Base-by-base conservation (phyloP, 164 flowering plant genomes). In the Chimonanthus praecox region DNA sequence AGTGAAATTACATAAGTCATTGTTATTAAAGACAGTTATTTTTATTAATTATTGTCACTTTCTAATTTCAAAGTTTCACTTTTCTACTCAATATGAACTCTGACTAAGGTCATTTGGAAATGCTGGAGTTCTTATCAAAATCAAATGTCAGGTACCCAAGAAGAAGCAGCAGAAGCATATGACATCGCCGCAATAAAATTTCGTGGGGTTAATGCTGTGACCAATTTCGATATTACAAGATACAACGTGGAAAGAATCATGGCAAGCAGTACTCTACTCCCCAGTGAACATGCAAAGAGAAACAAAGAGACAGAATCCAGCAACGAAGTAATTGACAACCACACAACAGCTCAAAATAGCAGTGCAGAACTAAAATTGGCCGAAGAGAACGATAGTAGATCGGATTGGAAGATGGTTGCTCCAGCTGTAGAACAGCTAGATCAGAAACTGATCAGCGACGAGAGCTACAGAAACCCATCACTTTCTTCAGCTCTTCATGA, bases 101-200 rank as follows among this genome's bases (percentile, higher is more conserved):
- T 54, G 16, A 11, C 60, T 54, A 54, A 54, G n/a, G 60, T 10
- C 60, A 11, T 54, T 54, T 54, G 60, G 15, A 54, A 11, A n/a
- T 54, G 60, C 11, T 54, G 4, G 16, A 54, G 65, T 8, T 15
- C 48, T 46, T 6, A 46, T 64, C 11, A 54, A n/a, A 54, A 54
- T 21, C 63, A 49, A 49, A 9, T 51, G 78, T 54, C 71, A 89
- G 93, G 93, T 75, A 89, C 91, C 16, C 93, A 89, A 73, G 91
- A 89, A 69, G 91, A 89, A 75, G 93, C 93, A 45, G 93, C 91
- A 5, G 91, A 89, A 74, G 93, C 93, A 18, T 89, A 89, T 72
- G 93, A 89, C 73, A 75, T 85, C 1, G 93, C 93, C n/a, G 93
- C 93, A 7, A 89, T 89, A 58, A 89, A 88, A 74, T 89, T 88